Conservation (phyloP, 139 green algal genomes). For the Chlorella ohadii region DNA sequence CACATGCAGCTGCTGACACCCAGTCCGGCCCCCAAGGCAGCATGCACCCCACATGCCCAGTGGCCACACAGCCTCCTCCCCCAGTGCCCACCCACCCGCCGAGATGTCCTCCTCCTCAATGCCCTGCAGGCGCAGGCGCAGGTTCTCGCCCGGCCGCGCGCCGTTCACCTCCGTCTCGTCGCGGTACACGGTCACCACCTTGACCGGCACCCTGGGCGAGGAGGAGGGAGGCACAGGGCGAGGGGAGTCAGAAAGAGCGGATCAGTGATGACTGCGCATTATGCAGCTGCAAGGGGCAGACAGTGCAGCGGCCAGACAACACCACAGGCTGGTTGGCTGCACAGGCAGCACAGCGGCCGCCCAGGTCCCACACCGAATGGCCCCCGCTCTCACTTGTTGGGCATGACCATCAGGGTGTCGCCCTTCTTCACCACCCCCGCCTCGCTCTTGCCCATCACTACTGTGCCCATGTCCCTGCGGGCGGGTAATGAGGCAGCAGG, state of each 20-base stretch:
- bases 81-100: slow-evolving; percentile 37
- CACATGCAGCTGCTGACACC: too few relatives aligned
- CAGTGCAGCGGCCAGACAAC: too few relatives aligned
- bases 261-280: too few relatives aligned
- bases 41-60: background rate
- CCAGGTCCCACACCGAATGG: too few relatives aligned
- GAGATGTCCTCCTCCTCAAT: slow-evolving; percentile 90
- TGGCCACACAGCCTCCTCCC: background rate
- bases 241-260: background rate
- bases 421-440: slow-evolving; percentile 84
- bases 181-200: slow-evolving; percentile 89
- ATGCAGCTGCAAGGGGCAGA: too few relatives aligned
- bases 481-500: background rate
- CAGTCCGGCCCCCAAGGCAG: too few relatives aligned
- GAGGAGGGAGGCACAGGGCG: background rate
- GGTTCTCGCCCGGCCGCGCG: slow-evolving; percentile 84
- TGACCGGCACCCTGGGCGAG: slow-evolving; percentile 67
- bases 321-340: too few relatives aligned
- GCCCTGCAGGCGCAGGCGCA: slow-evolving; percentile 80
- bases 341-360: too few relatives aligned
- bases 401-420: slow-evolving; percentile 92
- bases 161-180: slow-evolving; percentile 91
- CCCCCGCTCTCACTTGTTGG: slow-evolving; percentile 82
- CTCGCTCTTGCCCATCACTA: slow-evolving; percentile 99
- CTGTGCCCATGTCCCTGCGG: slow-evolving; percentile 91